Base-by-base conservation (phyloP, 371 early-diverging fungal genomes). In the Antonospora locustae region DNA sequence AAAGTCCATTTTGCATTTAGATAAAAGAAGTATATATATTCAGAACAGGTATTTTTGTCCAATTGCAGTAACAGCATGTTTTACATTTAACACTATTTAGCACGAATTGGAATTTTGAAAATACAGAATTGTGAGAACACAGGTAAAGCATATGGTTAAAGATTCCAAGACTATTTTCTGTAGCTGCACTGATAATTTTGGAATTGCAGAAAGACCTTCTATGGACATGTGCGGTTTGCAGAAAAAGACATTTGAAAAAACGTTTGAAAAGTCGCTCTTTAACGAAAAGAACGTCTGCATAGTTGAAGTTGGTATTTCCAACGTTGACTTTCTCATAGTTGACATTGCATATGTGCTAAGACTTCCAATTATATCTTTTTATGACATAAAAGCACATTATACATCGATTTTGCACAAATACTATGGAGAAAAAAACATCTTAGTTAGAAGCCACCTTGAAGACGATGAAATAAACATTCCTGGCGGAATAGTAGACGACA, bases 301-400 rank as follows among this genome's bases (percentile, higher is more conserved):
- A 20, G 55, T 40, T 28, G 63, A 62, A 29, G 29, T 34, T 41
- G 17, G 38, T 16, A 40, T 58, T 4, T 58, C 55, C 39, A 65
- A 65, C 43, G 48, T 28, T 20, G 61, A 65, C 53, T 65, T 65
- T 44, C 29, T 65, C 22, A 37, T 65, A 17, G 2, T 50, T 29
- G 66, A 60, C 24, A 12, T 65, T 7, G 22, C 40, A 11, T 5
- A 28, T 25, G 3, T 9, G 27, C 34, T 54, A 20, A 39, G 40
- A 12, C 29, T 22, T 30, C 43, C 55, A 20, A 48, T 65, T 30
- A 51, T 38, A 19, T 5, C 27, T 22, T 59, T 14, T 7, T 50
- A 60, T 29, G 55, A 65, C 22, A 45, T 4, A 5, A 7, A 14
- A 30, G 46, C 20, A 3, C 52, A 58, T 47, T 55, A 40, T 14